Evolutionary conservation across 768 basidiomycete species (phyloP).

Genomic region (Rhizopogon vulgaris): DNA sequence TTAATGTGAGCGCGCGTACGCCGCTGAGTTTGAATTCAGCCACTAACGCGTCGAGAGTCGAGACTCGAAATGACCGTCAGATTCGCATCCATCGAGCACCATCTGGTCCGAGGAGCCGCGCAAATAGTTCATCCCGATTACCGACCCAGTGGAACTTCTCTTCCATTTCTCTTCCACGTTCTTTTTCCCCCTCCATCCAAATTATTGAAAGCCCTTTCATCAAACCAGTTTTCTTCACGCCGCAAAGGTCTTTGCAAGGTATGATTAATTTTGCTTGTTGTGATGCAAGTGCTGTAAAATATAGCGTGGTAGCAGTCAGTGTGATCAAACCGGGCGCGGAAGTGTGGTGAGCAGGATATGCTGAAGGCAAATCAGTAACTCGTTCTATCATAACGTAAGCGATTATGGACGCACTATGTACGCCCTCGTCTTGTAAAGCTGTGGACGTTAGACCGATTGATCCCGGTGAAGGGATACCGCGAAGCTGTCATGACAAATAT

Average conservation of each 20-base stretch:
- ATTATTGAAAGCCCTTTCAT: slow-evolving; percentile 47
- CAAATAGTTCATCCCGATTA: slow-evolving; percentile 61
- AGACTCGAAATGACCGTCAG: slow-evolving; percentile 17
- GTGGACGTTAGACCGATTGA: neutral
- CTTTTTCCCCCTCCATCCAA: slow-evolving; percentile 31
- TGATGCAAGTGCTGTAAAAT: slow-evolving; percentile 51
- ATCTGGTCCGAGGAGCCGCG: slow-evolving; percentile 48
- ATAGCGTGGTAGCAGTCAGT: slow-evolving; percentile 40
- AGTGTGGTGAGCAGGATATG: slow-evolving; percentile 53
- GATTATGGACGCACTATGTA: slow-evolving; percentile 27
- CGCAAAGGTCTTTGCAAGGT: slow-evolving; percentile 39
- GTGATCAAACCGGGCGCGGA: slow-evolving; percentile 56
- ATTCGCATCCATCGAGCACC: slow-evolving; percentile 45
- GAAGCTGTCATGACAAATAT: too few relatives aligned
- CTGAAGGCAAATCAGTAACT: slow-evolving; percentile 24
- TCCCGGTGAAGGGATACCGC: too few relatives aligned
- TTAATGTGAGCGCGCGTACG: neutral
- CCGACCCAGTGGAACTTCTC: slow-evolving; percentile 58
- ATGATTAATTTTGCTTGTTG: slow-evolving; percentile 40
- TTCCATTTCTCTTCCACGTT: slow-evolving; percentile 32
- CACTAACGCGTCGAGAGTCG: neutral
- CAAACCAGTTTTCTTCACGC: slow-evolving; percentile 52
- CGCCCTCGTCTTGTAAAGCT: slow-evolving; percentile 12
- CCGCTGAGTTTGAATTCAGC: slow-evolving; percentile 5
- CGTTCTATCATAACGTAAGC: neutral